These are phyloP conservation scores for Ogataea siamensis DNA, from an alignment of 805 yeast genomes.

Conservation along the genomic window DNA sequence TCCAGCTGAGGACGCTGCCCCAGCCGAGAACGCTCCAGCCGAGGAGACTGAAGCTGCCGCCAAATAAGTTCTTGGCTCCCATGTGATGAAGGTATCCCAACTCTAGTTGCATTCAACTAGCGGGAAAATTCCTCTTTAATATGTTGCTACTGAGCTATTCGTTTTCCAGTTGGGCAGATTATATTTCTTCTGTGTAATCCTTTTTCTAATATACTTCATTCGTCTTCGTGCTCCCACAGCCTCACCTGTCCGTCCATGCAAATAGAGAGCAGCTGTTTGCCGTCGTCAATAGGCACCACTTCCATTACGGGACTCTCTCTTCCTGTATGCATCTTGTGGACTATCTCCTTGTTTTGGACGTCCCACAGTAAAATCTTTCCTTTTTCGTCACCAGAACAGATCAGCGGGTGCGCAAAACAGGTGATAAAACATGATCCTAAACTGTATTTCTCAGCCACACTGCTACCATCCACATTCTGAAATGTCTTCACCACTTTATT, in stretches of 20 bases:
- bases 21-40: conserved; percentile 23
- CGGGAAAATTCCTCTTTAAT: conserved; percentile 3
- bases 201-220: conserved; percentile 15
- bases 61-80: conserved; percentile 11
- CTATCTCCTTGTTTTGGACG: conserved; percentile 55
- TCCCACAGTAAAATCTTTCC: conserved; percentile 63
- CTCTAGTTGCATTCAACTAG: conserved; percentile 21
- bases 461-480: conserved; percentile 23
- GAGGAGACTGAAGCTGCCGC: conserved; percentile 20
- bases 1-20: conserved; percentile 19
- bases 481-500: conserved; percentile 75
- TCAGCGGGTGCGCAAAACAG: conserved; percentile 36
- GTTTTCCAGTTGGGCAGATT: conserved; percentile 18
- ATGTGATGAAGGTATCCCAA: conserved; percentile 7
- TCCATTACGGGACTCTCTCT: conserved; percentile 36
- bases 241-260: conserved; percentile 32
- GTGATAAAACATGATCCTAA: conserved; percentile 52
- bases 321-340: conserved; percentile 21
- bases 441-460: conserved; percentile 50
- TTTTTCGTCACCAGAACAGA: conserved; percentile 61
- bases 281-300: conserved; percentile 39
- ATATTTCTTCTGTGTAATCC: conserved; percentile 19
- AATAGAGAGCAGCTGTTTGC: conserved; percentile 35
- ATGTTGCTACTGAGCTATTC: conserved; percentile 14
- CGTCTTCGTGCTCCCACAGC: conserved; percentile 25